Conservation (phyloP, 805 yeast species). For the Sugiyamaella mastotermitis region DNA sequence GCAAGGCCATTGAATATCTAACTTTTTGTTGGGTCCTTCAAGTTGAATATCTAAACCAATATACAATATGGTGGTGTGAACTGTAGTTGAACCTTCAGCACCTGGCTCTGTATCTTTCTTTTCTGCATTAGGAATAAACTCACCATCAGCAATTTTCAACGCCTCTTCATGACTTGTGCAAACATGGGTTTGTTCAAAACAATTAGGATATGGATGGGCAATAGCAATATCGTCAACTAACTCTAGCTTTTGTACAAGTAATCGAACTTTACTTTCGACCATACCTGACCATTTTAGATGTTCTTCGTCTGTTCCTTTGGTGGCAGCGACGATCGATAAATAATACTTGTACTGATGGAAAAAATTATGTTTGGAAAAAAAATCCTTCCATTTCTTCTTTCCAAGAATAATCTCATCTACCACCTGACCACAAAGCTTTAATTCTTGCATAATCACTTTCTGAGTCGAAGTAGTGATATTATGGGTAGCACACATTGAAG, state of each 20-base stretch:
- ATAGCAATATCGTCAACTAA: slow-evolving; percentile 63
- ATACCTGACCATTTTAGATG: slow-evolving; percentile 89
- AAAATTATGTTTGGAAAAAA: slow-evolving; percentile 75
- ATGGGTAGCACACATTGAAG: slow-evolving; percentile 99
- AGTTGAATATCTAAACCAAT: slow-evolving; percentile 64
- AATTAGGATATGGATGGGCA: slow-evolving; percentile 88
- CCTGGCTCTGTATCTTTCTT: slow-evolving; percentile 35
- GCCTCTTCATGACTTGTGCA: slow-evolving; percentile 51
- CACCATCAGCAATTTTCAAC: slow-evolving; percentile 50
- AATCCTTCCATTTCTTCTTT: slow-evolving; percentile 62
- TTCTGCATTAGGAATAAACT: slow-evolving; percentile 45
- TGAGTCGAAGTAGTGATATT: slow-evolving; percentile 88
- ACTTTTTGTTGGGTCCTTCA: slow-evolving; percentile 39
- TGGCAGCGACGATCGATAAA: slow-evolving; percentile 71
- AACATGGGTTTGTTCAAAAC: slow-evolving; percentile 51
- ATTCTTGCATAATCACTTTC: slow-evolving; percentile 70
- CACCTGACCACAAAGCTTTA: slow-evolving; percentile 66
- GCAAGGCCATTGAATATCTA: slow-evolving; percentile 86
- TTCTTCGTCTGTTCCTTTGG: slow-evolving; percentile 68
- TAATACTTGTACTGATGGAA: slow-evolving; percentile 83
- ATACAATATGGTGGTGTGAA: slow-evolving; percentile 69
- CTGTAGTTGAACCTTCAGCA: slow-evolving; percentile 11
- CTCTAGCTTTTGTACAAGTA: slow-evolving; percentile 80
- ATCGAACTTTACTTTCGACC: slow-evolving; percentile 81
- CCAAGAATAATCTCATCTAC: slow-evolving; percentile 64